Conservation (phyloP, 306 rosid genomes). For the Hippophae gyantsensis region DNA sequence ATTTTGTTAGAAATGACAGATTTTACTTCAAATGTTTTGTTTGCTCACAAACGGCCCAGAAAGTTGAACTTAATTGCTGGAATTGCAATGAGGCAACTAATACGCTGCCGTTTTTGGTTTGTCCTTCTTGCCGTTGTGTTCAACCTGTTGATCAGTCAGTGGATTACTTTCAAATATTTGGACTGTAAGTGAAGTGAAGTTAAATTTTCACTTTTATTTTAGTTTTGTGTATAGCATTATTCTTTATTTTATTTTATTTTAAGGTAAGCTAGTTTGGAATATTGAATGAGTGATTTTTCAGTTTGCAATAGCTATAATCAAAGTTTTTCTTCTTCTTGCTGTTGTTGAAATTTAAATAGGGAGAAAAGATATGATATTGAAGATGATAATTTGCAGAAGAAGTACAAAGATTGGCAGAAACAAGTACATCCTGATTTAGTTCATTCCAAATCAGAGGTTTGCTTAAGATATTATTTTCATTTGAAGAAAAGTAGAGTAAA, state of each 20-base stretch:
- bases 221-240: not conserved
- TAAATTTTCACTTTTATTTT: not conserved
- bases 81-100: slow-evolving; percentile 40
- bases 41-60: slow-evolving; percentile 32
- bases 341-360: slow-evolving; percentile 30
- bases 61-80: slow-evolving; percentile 47
- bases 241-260: too few relatives aligned
- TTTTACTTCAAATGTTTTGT: slow-evolving; percentile 18
- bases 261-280: too few relatives aligned
- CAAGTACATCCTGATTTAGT: slow-evolving; percentile 94
- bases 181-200: slow-evolving; percentile 43
- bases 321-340: not conserved
- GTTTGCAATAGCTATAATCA: not conserved
- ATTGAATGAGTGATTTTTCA: not conserved
- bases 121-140: slow-evolving; percentile 60
- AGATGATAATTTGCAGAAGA: slow-evolving; percentile 54
- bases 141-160: slow-evolving; percentile 64
- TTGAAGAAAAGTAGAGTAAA: not conserved
- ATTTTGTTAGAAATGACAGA: slow-evolving; percentile 11
- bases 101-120: slow-evolving; percentile 43
- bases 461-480: slow-evolving; percentile 4
- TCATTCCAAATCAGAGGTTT: slow-evolving; percentile 85
- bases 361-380: slow-evolving; percentile 60
- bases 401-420: slow-evolving; percentile 94
- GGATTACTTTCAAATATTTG: slow-evolving; percentile 68